A percentile compares a stretch with the other conserved stretches of the same genome.
These are phyloP conservation scores for Yamadazyma blattariae DNA, from an alignment of 1,139 yeast genomes.

Conservation along the genomic window DNA sequence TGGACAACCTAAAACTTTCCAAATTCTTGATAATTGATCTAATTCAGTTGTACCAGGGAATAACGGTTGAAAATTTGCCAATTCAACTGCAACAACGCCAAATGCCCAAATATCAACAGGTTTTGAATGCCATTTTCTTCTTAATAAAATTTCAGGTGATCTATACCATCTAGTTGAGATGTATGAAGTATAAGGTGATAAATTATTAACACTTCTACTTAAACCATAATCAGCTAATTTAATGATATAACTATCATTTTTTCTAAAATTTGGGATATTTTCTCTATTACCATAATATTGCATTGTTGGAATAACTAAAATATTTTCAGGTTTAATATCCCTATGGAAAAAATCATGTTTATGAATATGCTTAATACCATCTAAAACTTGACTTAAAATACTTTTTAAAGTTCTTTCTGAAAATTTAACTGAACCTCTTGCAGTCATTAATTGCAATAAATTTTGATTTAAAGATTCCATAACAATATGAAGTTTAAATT, in stretches of 20 bases:
- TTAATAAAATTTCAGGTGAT: slow-evolving; percentile 84
- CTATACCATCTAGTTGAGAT: slow-evolving; percentile 97
- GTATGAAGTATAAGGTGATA: slow-evolving; percentile 66
- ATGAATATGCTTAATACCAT: slow-evolving; percentile 84
- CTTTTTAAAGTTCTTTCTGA: slow-evolving; percentile 60
- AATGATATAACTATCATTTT: slow-evolving; percentile 53
- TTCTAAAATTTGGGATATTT: slow-evolving; percentile 36
- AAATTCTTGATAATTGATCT: slow-evolving; percentile 71
- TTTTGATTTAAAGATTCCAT: slow-evolving; percentile 90
- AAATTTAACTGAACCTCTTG: slow-evolving; percentile 50
- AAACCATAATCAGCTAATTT: slow-evolving; percentile 93
- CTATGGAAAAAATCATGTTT: slow-evolving; percentile 73
- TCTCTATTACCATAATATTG: slow-evolving; percentile 50
- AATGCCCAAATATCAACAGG: slow-evolving; percentile 96
- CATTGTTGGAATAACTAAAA: slow-evolving; percentile 60
- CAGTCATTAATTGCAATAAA: slow-evolving; percentile 67
- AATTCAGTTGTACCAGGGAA: slow-evolving; percentile 81
- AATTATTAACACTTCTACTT: slow-evolving; percentile 61
- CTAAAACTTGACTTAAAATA: slow-evolving; percentile 66
- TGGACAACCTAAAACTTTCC: slow-evolving; percentile 73
- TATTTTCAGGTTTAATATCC: slow-evolving; percentile 78
- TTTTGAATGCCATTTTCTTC: slow-evolving; percentile 62
- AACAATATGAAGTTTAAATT: slow-evolving; percentile 66
- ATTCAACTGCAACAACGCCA: slow-evolving; percentile 81
- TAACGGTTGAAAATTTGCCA: slow-evolving; percentile 71